A percentile compares a stretch with the other conserved stretches of the same genome.
Conservation (phyloP, 1,284 basidiomycete genomes). For the Ustilago trichophora region DNA sequence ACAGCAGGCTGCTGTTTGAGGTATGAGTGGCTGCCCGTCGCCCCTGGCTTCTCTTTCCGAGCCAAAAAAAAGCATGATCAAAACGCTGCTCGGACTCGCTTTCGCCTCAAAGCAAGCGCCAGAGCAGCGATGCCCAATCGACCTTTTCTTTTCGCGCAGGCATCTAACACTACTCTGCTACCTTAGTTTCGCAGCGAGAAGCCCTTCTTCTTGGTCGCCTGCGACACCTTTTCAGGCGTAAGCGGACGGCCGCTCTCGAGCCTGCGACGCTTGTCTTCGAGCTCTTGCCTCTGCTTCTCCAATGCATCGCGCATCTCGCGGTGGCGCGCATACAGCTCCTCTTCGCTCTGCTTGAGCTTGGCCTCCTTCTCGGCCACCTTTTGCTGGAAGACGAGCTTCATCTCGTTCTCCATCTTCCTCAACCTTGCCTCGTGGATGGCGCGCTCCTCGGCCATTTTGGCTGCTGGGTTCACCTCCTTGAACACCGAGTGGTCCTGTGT, state of each 20-base stretch:
- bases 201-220: slow-evolving; percentile 60
- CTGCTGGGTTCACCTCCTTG: slow-evolving; percentile 62
- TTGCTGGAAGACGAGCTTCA: slow-evolving; percentile 67
- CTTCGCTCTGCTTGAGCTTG: slow-evolving; percentile 66
- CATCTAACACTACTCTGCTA: too few species aligned
- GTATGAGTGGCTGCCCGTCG: too few species aligned
- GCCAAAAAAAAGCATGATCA: neutral
- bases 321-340: slow-evolving; percentile 66
- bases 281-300: slow-evolving; percentile 92
- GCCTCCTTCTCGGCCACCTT: slow-evolving; percentile 66
- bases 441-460: slow-evolving; percentile 65
- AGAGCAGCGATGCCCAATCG: too few species aligned
- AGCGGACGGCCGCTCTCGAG: slow-evolving; percentile 77
- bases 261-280: slow-evolving; percentile 96
- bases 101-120: neutral
- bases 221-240: slow-evolving; percentile 84
- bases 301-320: slow-evolving; percentile 69
- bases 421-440: slow-evolving; percentile 66
- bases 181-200: slow-evolving; percentile 59
- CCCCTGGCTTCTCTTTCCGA: too few species aligned
- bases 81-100: neutral
- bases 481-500: slow-evolving; percentile 65
- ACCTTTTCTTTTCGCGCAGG: too few species aligned
- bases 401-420: slow-evolving; percentile 67
- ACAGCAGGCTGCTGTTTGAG: too few species aligned